Conservation (phyloP, 768 basidiomycete genomes). For the Hydnum rufescens region DNA sequence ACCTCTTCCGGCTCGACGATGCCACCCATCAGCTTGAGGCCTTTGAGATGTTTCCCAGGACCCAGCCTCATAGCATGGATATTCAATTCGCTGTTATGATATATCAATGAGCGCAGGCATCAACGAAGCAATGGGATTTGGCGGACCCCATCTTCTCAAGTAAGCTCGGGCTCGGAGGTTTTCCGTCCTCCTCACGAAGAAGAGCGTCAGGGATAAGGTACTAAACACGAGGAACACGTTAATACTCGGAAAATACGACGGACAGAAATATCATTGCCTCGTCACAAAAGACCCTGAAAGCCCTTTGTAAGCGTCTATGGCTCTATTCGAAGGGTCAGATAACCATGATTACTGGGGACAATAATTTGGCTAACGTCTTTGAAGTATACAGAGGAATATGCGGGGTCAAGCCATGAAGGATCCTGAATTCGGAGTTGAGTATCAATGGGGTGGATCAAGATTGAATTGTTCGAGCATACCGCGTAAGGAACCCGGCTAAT, state of each 20-base stretch:
- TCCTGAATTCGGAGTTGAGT: conserved; percentile 20
- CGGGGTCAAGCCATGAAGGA: conserved; percentile 48
- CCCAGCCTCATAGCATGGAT: conserved; percentile 81
- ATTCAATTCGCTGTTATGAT: conserved; percentile 28
- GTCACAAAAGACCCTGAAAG: conserved; percentile 55
- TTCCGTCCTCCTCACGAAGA: conserved; percentile 69
- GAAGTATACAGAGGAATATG: conserved; percentile 56
- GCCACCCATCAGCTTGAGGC: conserved; percentile 56
- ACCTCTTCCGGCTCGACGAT: conserved; percentile 50
- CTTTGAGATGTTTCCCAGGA: conserved; percentile 77
- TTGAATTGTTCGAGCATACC: conserved; percentile 14
- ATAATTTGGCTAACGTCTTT: conserved; percentile 29
- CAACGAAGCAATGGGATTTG: neutral
- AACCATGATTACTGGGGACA: neutral
- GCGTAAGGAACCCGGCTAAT: conserved; percentile 64
- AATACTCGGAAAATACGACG: neutral
- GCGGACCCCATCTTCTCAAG: conserved; percentile 55
- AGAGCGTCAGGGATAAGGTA: conserved; percentile 46
- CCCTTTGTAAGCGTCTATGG: conserved; percentile 56
- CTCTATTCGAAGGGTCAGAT: conserved; percentile 17
- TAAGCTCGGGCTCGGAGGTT: conserved; percentile 65
- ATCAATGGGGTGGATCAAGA: neutral
- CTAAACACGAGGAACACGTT: neutral
- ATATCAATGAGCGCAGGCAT: neutral
- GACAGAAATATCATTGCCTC: conserved; percentile 25